Base-by-base conservation (phyloP, 2,329 filamentous ascomycete genomes). In the Pseudogymnoascus sp. region DNA sequence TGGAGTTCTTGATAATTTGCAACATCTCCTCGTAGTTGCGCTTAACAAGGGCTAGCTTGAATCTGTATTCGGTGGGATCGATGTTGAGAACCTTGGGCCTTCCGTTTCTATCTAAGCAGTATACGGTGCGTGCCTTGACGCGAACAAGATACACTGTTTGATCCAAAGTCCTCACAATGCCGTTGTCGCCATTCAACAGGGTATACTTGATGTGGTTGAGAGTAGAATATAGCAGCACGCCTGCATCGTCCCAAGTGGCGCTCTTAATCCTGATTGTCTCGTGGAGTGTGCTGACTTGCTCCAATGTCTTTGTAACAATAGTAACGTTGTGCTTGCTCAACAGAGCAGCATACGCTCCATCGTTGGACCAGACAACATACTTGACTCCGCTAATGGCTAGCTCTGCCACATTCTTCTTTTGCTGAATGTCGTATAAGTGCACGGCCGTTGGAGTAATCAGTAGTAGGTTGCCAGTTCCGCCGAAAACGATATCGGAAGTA, bases 211-310 rank as follows among this genome's bases (percentile, higher is more conserved):
- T 89, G 77, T 99, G 95, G 77, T 99, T 99, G 67, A 99, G 81
- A 6, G 95, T 99, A 2, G 95, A 97, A 80, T 99, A 99, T 29
- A 99, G 85, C 59, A 99, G 84, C 63, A 99, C 93, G 64, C 96
- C 95, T 14, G 93, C 89, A 75, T 99, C 95, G 73, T 99, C 95
- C 93, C 96, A 99, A 54, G 92, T 91, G 23, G 96, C 96, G 75
- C 93, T 97, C 86, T 99, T 99, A 83, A 99, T 99, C 62, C 95
- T 86, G 69, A 99, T 99, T 0, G 95, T 99, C 80, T 99, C 95
- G 71, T 99, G 95, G 34, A 99, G 79, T 23, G 90, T 96, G 80
- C 93, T 97, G 69, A 99, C 88, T 78, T 97, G 95, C 76, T 97
- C 93, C n/a, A 99, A 83, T 29, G 87, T 84, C 80, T 99, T 99